These are phyloP conservation scores for Plasmodium gallinaceum DNA, from an alignment of 169 alveolate genomes.

Conservation along the genomic window DNA sequence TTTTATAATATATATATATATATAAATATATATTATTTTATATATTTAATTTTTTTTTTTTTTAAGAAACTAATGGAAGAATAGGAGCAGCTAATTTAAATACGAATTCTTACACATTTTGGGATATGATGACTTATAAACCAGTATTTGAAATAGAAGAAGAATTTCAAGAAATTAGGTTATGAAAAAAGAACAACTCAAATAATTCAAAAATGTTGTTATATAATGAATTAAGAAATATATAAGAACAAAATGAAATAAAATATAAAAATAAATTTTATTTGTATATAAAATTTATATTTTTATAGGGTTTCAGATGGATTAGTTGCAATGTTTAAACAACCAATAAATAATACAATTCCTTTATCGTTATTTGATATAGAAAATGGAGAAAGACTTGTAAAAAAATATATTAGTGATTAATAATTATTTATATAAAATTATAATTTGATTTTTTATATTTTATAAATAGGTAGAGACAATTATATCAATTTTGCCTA, in stretches of 20 bases:
- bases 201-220: not conserved
- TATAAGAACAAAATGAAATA: not conserved
- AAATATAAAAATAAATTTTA: not conserved
- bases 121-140: conserved; percentile 78
- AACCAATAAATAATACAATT: conserved; percentile 80
- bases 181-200: not conserved
- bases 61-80: conserved; percentile 81
- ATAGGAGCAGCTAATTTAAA: conserved; percentile 85
- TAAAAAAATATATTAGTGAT: conserved; percentile 11
- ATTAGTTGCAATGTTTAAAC: conserved; percentile 84
- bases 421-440: not conserved
- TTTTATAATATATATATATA: not conserved
- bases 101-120: conserved; percentile 82
- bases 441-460: not conserved
- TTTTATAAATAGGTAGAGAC: conserved; percentile 73
- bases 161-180: conserved; percentile 77
- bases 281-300: not conserved
- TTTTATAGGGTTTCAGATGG: conserved; percentile 84
- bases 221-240: not conserved
- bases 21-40: not conserved
- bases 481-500: conserved; percentile 78
- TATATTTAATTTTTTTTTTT: not conserved
- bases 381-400: conserved; percentile 83
- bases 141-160: conserved; percentile 67
- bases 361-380: conserved; percentile 83